Evolutionary conservation across 805 yeast genomes (phyloP), one percentile per base, ranked within the genome.

Genomic region (Myxozyma geophila): DNA sequence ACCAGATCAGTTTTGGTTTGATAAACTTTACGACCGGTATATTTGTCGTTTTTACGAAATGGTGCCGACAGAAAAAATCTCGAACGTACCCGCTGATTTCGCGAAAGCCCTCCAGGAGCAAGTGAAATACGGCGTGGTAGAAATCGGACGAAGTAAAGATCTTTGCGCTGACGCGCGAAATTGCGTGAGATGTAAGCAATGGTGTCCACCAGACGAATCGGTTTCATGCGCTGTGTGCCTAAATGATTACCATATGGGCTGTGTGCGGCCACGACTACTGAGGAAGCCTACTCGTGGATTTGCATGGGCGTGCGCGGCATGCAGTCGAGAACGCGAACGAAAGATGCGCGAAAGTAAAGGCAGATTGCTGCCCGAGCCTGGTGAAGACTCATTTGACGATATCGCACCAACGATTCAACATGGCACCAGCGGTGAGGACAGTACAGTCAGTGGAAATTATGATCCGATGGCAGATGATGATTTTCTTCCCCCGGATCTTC

Each of bases 291-390:
- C 89, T 50, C 78, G 96, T 62, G 97, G 96, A 0, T 89, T 90
- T 73, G 89, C 91, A 8, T 92, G 97, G 97, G 83, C 90, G 33
- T 92, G 98, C 78, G 92, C 90, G 36, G 74, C 78, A 5, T 92
- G 98, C 77, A 81, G 87, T n/a, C 83, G 84, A 68, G 81, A 78
- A 39, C 82, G 83, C 57, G 88, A 86, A 64, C 74, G 76, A n/a
- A 77, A 77, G 64, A 58, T 80, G 64, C 68, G 68, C 36, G 77
- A 72, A 51, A 75, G 74, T 49, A 73, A 79, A 59, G 81, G 80
- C 21, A 43, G 44, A 23, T 50, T 66, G 58, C 56, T 60, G 23
- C 66, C 66, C 2, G 67, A 58, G 17, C 47, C 62, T 7, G 59
- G 57, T 46, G 67, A 63, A 17, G 62, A 48, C 10, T 37, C 54